Conservation (phyloP, 2,329 filamentous ascomycete species). For the Dactylellina parvicollis region DNA sequence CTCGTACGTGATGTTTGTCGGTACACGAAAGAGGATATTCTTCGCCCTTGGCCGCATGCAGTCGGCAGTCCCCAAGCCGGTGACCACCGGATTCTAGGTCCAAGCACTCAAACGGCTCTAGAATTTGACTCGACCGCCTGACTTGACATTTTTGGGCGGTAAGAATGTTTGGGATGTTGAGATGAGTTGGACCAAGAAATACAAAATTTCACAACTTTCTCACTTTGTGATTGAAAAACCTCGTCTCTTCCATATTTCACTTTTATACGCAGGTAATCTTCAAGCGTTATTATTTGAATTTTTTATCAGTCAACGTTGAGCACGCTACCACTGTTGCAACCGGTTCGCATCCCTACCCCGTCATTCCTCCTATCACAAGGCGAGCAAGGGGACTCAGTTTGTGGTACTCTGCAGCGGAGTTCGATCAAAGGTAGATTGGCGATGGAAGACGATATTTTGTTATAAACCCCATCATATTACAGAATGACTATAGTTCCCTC, state of each 20-base stretch:
- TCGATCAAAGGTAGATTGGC: no score
- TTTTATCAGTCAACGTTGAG: no score
- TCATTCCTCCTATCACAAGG: no score
- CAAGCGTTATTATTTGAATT: no score
- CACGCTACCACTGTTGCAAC: no score
- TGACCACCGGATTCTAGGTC: slow-evolving; percentile 22
- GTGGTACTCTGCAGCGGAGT: no score
- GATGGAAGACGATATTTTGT: no score
- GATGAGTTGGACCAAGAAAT: not conserved
- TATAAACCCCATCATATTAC: not conserved
- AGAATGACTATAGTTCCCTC: slow-evolving; percentile 11
- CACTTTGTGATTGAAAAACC: not conserved
- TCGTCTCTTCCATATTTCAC: no score
- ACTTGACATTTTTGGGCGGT: not conserved
- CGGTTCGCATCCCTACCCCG: no score
- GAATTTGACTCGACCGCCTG: not conserved
- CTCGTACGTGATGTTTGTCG: not conserved
- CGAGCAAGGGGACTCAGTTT: no score
- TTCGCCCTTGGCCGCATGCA: slow-evolving; percentile 24
- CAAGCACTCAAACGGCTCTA: slow-evolving; percentile 10
- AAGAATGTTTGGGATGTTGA: not conserved
- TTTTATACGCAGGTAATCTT: no score
- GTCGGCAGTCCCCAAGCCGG: slow-evolving; percentile 1
- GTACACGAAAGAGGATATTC: not conserved
- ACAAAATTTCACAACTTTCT: not conserved